Percentiles rank a stretch among this genome's conserved stretches.
Conservation (phyloP, 2,329 filamentous ascomycete genomes). For the Fusarium sp. region DNA sequence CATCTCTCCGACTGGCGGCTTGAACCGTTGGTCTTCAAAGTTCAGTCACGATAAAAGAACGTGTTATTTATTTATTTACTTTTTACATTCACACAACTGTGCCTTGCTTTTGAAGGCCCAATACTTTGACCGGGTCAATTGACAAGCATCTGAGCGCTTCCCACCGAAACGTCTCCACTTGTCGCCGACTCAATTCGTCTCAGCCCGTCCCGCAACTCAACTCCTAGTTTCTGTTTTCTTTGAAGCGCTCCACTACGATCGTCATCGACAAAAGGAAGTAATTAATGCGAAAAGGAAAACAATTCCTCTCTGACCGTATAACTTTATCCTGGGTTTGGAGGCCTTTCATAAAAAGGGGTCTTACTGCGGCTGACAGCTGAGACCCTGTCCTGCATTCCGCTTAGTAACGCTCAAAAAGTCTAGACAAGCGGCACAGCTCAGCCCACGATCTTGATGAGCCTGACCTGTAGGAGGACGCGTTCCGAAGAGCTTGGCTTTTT, state of each 20-base stretch:
- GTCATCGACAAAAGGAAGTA: conserved; percentile 6
- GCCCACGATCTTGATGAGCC: neutral
- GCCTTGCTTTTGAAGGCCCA: conserved; percentile 13
- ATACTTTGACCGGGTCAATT: conserved; percentile 8
- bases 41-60: neutral
- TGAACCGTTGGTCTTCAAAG: neutral
- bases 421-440: conserved; percentile 33
- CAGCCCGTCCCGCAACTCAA: conserved; percentile 18
- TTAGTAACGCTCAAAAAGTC: conserved; percentile 10
- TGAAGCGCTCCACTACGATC: conserved; percentile 21
- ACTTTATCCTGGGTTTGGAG: neutral
- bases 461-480: neutral
- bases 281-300: conserved; percentile 2
- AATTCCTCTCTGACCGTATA: neutral
- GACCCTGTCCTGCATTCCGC: conserved; percentile 13
- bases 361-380: conserved; percentile 10
- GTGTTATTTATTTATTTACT: conserved; percentile 16
- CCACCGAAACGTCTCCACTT: conserved; percentile 32
- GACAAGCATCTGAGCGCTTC: conserved; percentile 21
- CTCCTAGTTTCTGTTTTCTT: conserved; percentile 22
- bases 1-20: conserved; percentile 7
- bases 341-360: neutral
- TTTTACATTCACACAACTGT: neutral
- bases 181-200: conserved; percentile 37
- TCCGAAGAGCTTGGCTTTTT: conserved; percentile 20